These are phyloP conservation scores for Penicillium bovifimosum DNA, from an alignment of 495 filamentous ascomycete genomes.

Conservation along the genomic window DNA sequence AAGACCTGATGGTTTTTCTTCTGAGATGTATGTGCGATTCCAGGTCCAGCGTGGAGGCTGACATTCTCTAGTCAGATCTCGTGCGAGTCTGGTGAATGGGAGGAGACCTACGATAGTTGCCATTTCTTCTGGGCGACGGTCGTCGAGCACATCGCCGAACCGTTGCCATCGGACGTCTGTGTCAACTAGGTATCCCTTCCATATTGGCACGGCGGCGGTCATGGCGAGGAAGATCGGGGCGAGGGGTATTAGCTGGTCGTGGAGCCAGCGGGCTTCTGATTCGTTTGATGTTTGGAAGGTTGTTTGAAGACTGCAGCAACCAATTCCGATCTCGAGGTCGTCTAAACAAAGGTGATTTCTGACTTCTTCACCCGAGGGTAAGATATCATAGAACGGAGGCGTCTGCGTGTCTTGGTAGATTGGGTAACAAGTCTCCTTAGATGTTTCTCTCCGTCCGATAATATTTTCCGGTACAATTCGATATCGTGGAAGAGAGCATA, in stretches of 20 bases:
- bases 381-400: background rate
- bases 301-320: constrained; percentile 86
- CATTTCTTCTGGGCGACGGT: constrained; percentile 71
- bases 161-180: constrained; percentile 91
- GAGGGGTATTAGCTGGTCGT: constrained; percentile 84
- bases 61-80: constrained; percentile 43
- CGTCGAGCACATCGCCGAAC: constrained; percentile 77
- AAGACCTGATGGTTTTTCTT: constrained; percentile 54
- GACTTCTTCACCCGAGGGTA: constrained; percentile 37
- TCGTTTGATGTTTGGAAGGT: constrained; percentile 93
- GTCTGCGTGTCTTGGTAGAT: background rate
- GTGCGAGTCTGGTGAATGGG: constrained; percentile 59
- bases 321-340: constrained; percentile 89
- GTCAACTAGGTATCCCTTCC: constrained; percentile 86
- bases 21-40: constrained; percentile 86
- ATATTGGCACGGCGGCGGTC: constrained; percentile 87
- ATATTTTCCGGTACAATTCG: background rate
- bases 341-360: constrained; percentile 85
- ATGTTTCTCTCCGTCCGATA: background rate
- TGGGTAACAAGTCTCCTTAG: background rate
- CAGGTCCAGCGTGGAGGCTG: constrained; percentile 60
- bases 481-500: background rate
- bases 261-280: constrained; percentile 74
- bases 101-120: constrained; percentile 65
- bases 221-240: constrained; percentile 81